phyloP scores from a whole-genome alignment of 495 filamentous ascomycete genomes.

The Hypoxylon lienhwacheense region DNA sequence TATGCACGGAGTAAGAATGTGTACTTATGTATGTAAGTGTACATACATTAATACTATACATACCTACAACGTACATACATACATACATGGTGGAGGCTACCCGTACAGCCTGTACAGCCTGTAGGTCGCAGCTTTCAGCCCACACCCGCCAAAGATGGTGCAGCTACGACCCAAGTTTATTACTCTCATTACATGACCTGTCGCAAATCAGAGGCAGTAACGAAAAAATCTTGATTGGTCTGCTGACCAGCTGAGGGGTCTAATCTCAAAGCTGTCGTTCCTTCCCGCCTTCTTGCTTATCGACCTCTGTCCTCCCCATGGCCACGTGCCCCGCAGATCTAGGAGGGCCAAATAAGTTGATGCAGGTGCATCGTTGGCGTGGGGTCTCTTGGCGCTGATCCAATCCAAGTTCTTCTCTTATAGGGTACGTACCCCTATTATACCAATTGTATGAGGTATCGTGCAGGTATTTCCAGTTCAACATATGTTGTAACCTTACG shows the following conservation, averaged over 20 bases:
- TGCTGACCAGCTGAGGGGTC: slow-evolving; percentile 33
- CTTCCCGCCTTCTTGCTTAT: slow-evolving; percentile 1
- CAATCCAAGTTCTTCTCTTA: slow-evolving; percentile 1
- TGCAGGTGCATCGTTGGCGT: slow-evolving; percentile 31
- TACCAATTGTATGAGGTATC: too few species aligned
- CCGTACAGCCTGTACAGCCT: too few species aligned
- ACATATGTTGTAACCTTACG: too few species aligned
- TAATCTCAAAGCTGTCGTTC: background rate
- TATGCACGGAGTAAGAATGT: too few species aligned
- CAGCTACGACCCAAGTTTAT: background rate
- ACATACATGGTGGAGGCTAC: too few species aligned
- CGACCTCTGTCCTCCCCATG: slow-evolving; percentile 28
- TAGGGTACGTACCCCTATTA: background rate
- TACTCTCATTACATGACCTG: slow-evolving; percentile 18
- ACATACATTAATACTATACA: too few species aligned
- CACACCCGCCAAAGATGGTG: slow-evolving; percentile 10
- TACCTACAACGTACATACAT: too few species aligned
- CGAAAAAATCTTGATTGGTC: slow-evolving; percentile 35
- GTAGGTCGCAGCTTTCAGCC: too few species aligned
- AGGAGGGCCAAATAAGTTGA: slow-evolving; percentile 26
- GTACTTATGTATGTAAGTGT: too few species aligned
- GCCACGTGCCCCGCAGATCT: slow-evolving; percentile 40
- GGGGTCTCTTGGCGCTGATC: slow-evolving; percentile 18
- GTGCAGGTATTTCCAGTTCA: too few species aligned
- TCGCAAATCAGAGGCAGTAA: slow-evolving; percentile 31